These are phyloP conservation scores for Phytophthora rubi DNA, from an alignment of 352 stramenopile species.

Conservation along the genomic window DNA sequence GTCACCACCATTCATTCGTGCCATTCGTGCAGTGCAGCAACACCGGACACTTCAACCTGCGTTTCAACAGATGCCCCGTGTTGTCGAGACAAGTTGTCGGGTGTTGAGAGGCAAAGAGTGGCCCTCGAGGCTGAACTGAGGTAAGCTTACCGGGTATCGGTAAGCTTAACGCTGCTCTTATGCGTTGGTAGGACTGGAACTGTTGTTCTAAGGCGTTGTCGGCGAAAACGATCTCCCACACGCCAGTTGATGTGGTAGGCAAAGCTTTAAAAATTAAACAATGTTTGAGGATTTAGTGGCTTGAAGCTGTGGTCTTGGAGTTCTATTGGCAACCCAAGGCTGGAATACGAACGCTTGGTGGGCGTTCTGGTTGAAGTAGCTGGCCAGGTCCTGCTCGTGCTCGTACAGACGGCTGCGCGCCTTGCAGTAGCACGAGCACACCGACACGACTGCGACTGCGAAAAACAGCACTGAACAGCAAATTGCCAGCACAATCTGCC, in stretches of 20 bases:
- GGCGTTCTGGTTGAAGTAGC: constrained; percentile 40
- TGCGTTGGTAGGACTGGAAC: background rate
- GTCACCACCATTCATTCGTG: background rate
- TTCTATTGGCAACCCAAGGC: constrained; percentile 13
- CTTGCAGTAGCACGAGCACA: constrained; percentile 61
- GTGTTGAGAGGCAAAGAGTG: no score
- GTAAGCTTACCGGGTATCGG: background rate
- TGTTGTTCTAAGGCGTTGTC: background rate
- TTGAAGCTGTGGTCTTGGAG: background rate
- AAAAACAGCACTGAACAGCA: constrained; percentile 51
- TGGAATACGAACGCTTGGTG: constrained; percentile 7
- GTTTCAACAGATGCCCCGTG: background rate
- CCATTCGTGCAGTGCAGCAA: no score
- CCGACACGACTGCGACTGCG: constrained; percentile 45
- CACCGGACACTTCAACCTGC: constrained; percentile 2
- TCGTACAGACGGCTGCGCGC: constrained; percentile 49
- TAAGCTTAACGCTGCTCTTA: background rate
- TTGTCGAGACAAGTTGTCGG: no score
- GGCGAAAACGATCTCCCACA: background rate
- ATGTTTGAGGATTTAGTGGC: constrained; percentile 23
- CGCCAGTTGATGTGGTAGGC: no score
- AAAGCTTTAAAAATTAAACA: constrained; percentile 11
- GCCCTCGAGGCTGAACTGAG: background rate
- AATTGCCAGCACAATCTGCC: constrained; percentile 62
- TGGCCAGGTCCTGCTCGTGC: constrained; percentile 43